phyloP scores from a whole-genome alignment of 2,329 filamentous ascomycete species.

The Arthrobotrys pseudoclavata region DNA sequence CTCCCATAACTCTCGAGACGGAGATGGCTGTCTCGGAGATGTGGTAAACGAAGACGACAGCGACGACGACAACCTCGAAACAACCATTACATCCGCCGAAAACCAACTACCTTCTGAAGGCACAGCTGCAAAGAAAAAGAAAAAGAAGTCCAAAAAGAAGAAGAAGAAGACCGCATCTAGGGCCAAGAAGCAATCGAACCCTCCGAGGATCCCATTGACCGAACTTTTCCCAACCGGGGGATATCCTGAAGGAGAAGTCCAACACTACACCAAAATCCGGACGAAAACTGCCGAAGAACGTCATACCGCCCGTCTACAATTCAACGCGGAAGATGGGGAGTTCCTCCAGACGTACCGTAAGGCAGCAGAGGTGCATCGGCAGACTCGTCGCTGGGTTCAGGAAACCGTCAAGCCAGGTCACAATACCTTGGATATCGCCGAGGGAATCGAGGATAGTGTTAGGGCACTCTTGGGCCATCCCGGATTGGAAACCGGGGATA shows the following conservation, averaged over 20 bases:
- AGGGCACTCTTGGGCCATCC: conserved; percentile 81
- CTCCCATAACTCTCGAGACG: conserved; percentile 49
- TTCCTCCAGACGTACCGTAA: conserved; percentile 86
- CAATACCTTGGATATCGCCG: conserved; percentile 80
- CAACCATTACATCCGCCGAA: conserved; percentile 19
- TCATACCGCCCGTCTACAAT: conserved; percentile 82
- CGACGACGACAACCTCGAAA: conserved; percentile 23
- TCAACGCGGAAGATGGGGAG: conserved; percentile 76
- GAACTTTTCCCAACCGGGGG: conserved; percentile 78
- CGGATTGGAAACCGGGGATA: conserved; percentile 82
- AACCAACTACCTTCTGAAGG: conserved; percentile 2
- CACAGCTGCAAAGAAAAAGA: conserved; percentile 73
- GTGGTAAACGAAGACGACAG: conserved; percentile 25
- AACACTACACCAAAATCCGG: conserved; percentile 75
- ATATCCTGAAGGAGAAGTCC: conserved; percentile 82
- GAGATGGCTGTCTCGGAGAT: conserved; percentile 49
- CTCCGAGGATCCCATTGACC: conserved; percentile 78
- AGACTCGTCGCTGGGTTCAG: conserved; percentile 85
- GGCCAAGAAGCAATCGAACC: conserved; percentile 73
- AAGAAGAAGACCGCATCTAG: conserved; percentile 78
- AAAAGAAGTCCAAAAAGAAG: conserved; percentile 85
- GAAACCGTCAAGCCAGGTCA: conserved; percentile 79
- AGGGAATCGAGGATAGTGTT: conserved; percentile 86
- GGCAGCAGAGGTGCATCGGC: conserved; percentile 85
- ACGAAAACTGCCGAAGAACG: conserved; percentile 83